These are phyloP conservation scores for Heterobasidion annosum DNA, from an alignment of 1,284 basidiomycete species.

Conservation along the genomic window DNA sequence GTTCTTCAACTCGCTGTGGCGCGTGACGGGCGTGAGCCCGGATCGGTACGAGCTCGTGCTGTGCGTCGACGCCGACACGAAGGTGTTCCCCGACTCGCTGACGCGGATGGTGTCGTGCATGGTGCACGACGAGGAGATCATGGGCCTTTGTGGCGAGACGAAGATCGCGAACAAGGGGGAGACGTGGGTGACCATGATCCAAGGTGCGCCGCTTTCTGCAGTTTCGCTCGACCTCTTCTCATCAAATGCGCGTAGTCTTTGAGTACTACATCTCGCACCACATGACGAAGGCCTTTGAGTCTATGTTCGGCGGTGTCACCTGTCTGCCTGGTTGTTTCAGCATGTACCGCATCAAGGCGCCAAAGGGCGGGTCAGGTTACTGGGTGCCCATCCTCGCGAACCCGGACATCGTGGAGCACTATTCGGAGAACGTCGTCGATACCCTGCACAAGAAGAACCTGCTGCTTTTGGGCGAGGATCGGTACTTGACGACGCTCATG, in stretches of 20 bases:
- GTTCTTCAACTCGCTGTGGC: slow-evolving; percentile 96
- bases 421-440: slow-evolving; percentile 96
- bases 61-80: slow-evolving; percentile 98
- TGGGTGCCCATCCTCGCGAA: slow-evolving; percentile 99
- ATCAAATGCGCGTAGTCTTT: slow-evolving; percentile 54
- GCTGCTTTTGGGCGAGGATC: slow-evolving; percentile 96
- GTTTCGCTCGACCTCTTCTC: slow-evolving; percentile 4
- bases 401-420: slow-evolving; percentile 95
- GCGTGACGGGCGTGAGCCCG: slow-evolving; percentile 90
- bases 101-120: slow-evolving; percentile 91
- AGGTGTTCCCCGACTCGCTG: slow-evolving; percentile 92
- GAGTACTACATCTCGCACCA: slow-evolving; percentile 99
- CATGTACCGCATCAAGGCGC: slow-evolving; percentile 99
- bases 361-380: slow-evolving; percentile 87
- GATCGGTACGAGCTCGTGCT: slow-evolving; percentile 95
- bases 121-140: slow-evolving; percentile 94
- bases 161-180: slow-evolving; percentile 99
- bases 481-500: slow-evolving; percentile 93
- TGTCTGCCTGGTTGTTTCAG: slow-evolving; percentile 99
- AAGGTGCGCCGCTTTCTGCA: slow-evolving; percentile 51
- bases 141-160: slow-evolving; percentile 98
- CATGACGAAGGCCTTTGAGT: slow-evolving; percentile 98
- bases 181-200: slow-evolving; percentile 98
- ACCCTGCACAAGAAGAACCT: slow-evolving; percentile 99
- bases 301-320: slow-evolving; percentile 98